Conservation (phyloP, 2,329 filamentous ascomycete species). For the Monilinia fructicola region DNA sequence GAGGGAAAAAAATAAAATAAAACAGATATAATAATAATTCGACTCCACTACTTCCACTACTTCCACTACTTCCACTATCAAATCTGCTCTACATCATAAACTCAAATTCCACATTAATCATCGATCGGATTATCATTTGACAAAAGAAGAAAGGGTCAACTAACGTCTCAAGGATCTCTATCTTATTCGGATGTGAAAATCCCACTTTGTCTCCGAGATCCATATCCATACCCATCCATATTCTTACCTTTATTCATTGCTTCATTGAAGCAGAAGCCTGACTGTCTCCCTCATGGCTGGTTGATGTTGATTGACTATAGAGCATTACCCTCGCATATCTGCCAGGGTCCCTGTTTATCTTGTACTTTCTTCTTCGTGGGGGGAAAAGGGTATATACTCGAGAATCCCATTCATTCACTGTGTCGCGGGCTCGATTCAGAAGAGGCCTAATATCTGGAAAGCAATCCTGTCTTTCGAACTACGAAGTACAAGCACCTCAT, state of each 20-base stretch:
- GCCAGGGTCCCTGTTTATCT: constrained; percentile 9
- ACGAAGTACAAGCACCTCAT: constrained; percentile 9
- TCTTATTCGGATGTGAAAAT: constrained; percentile 6
- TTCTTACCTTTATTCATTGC: constrained; percentile 4
- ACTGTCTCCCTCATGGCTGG: constrained; percentile 1
- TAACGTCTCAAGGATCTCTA: constrained; percentile 10
- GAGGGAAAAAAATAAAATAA: not conserved
- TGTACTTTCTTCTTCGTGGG: constrained; percentile 19
- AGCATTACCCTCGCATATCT: constrained; percentile 21
- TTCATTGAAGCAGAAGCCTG: constrained; percentile 1
- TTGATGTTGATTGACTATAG: constrained; percentile 15
- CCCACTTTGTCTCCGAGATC: not conserved
- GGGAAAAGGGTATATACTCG: constrained; percentile 19
- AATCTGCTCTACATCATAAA: not conserved
- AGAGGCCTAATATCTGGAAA: constrained; percentile 7
- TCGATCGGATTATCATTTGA: constrained; percentile 25
- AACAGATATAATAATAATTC: not conserved
- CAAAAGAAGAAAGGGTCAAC: constrained; percentile 16
- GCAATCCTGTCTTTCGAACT: not conserved
- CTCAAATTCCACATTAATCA: constrained; percentile 25
- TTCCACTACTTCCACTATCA: constrained; percentile 6
- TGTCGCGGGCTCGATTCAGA: constrained; percentile 9
- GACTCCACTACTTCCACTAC: constrained; percentile 3
- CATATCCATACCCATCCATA: constrained; percentile 3
- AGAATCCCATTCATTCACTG: constrained; percentile 6